Percentiles rank a stretch among this genome's conserved stretches.
phyloP scores from a whole-genome alignment of 2,329 filamentous ascomycete species.

The Trichoderma aggressivum region DNA sequence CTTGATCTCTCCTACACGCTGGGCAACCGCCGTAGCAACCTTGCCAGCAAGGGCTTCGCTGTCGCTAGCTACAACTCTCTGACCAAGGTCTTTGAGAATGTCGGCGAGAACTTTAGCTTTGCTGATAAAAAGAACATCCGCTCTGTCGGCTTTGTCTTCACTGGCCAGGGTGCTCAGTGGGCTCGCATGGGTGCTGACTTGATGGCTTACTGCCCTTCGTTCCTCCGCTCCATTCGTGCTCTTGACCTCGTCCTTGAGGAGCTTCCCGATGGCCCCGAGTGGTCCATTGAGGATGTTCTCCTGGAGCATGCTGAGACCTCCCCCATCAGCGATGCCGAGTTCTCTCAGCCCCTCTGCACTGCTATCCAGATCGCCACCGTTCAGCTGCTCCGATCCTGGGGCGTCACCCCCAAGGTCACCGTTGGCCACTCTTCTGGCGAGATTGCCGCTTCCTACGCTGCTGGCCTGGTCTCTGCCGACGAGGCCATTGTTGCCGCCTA shows the following conservation, averaged over 20 bases:
- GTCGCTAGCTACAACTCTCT: not conserved
- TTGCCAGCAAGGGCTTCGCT: not conserved
- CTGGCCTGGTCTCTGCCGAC: conserved; percentile 32
- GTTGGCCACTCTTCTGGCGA: conserved; percentile 45
- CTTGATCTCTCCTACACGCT: conserved; percentile 7
- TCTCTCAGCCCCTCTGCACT: conserved; percentile 31
- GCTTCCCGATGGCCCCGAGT: not conserved
- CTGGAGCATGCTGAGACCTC: not conserved
- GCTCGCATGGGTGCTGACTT: conserved; percentile 29
- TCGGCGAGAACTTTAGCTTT: not conserved
- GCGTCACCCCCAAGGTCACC: conserved; percentile 33
- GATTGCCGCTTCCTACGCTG: conserved; percentile 44
- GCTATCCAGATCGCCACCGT: conserved; percentile 35
- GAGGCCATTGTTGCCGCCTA: conserved; percentile 40
- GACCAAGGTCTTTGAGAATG: not conserved
- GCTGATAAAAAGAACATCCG: not conserved
- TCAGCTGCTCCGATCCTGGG: conserved; percentile 18
- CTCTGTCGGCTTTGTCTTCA: conserved; percentile 28
- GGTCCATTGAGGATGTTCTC: conserved; percentile 2
- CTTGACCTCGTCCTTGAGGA: not conserved
- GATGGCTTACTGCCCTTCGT: conserved; percentile 19
- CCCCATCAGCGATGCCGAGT: conserved; percentile 17
- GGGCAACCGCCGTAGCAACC: not conserved
- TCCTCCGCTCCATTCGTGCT: conserved; percentile 6
- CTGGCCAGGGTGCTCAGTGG: conserved; percentile 37